Conservation (phyloP, 257 asterid species). For the Ocimum tenuiflorum region DNA sequence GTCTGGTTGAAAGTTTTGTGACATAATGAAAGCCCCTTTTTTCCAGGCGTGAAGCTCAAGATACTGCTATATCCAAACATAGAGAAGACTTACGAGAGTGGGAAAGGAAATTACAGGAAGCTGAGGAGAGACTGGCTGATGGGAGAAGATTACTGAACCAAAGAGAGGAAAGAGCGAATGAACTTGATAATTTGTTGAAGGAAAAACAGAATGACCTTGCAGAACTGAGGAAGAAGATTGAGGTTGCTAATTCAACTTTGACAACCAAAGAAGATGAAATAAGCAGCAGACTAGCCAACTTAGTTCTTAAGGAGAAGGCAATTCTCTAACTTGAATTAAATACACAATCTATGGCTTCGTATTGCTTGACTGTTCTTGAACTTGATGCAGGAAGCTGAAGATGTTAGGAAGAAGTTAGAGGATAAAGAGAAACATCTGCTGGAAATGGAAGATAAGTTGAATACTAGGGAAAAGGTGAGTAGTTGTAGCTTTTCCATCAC, state of each 20-base stretch:
- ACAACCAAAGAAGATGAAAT: constrained; percentile 77
- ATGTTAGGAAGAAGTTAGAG: constrained; percentile 45
- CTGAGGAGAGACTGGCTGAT: constrained; percentile 84
- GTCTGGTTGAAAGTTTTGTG: constrained; percentile 11
- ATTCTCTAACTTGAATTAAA: constrained; percentile 17
- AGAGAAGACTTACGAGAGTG: constrained; percentile 86
- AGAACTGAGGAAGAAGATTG: constrained; percentile 63
- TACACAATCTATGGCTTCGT: neutral
- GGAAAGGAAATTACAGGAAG: constrained; percentile 73
- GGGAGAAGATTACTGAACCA: constrained; percentile 75
- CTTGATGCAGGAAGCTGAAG: constrained; percentile 71
- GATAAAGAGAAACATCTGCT: constrained; percentile 59
- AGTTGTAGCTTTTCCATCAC: neutral
- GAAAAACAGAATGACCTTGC: constrained; percentile 71
- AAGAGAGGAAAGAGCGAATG: constrained; percentile 89
- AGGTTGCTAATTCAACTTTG: constrained; percentile 44
- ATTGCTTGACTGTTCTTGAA: constrained; percentile 11
- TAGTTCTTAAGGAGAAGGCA: constrained; percentile 67
- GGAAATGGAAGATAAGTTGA: constrained; percentile 68
- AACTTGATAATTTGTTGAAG: constrained; percentile 57
- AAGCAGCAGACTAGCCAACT: constrained; percentile 43
- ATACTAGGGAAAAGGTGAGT: constrained; percentile 66
- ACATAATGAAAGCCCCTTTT: constrained; percentile 16
- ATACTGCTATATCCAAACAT: constrained; percentile 55
- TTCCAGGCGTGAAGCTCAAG: constrained; percentile 68